phyloP scores from a whole-genome alignment of 2,329 filamentous ascomycete genomes.

The Catunica adiposa region DNA sequence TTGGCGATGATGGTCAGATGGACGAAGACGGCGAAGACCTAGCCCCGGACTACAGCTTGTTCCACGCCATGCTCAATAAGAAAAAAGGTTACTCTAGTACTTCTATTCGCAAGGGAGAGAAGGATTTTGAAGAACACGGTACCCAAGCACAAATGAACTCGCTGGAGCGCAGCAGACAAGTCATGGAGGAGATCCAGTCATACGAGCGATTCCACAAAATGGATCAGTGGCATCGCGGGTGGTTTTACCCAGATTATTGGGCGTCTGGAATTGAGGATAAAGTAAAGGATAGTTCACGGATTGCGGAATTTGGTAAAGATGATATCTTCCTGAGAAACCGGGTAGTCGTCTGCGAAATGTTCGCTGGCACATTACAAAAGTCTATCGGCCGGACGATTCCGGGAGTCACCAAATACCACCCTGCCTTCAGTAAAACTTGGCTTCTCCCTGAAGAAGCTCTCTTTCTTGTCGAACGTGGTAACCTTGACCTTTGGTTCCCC shows the following conservation, averaged over 20 bases:
- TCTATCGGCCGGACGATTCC: constrained; percentile 55
- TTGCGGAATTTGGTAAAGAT: constrained; percentile 12
- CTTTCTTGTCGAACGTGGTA: constrained; percentile 76
- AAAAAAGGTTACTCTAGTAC: constrained; percentile 37
- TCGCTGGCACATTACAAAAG: constrained; percentile 55
- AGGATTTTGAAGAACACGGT: constrained; percentile 90
- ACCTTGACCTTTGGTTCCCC: constrained; percentile 76
- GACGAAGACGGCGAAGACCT: constrained; percentile 55
- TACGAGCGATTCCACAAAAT: constrained; percentile 59
- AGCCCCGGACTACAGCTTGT: constrained; percentile 72
- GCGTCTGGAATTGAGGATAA: constrained; percentile 16
- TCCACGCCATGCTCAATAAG: constrained; percentile 36
- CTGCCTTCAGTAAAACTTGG: constrained; percentile 53
- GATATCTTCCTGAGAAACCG: constrained; percentile 26
- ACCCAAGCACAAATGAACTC: constrained; percentile 64
- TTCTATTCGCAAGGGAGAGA: constrained; percentile 80
- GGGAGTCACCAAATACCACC: constrained; percentile 33
- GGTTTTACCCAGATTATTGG: constrained; percentile 54
- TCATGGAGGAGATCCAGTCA: constrained; percentile 76
- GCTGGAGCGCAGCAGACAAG: constrained; percentile 64
- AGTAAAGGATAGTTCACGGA: constrained; percentile 11
- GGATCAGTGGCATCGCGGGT: constrained; percentile 49
- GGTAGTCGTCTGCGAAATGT: constrained; percentile 52
- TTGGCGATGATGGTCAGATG: constrained; percentile 18
- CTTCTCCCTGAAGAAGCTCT: constrained; percentile 81